Evolutionary conservation across 2,329 filamentous ascomycete genomes (phyloP), one percentile per base, ranked within the genome.

Genomic region (Pezicula radicicola): DNA sequence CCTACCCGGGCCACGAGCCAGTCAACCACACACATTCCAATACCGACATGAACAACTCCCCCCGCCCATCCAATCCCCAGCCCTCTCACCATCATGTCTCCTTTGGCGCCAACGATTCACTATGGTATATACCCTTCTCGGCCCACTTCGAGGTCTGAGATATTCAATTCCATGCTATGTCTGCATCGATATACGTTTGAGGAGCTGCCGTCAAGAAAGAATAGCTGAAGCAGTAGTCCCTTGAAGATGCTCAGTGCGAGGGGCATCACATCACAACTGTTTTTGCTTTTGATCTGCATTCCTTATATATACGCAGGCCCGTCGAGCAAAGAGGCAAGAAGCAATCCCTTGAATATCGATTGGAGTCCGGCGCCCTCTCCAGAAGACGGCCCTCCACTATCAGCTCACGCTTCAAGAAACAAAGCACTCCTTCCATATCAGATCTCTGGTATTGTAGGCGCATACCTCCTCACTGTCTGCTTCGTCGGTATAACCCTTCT

Each of bases 361-460:
- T 76, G 75, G 58, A 72, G 72, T 57, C 81, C 81, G 45, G 78
- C 83, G 33, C 82, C 83, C 40, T 69, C 81, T 48, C 76, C 82
- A 51, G 77, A 83, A 68, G 73, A 84, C 70, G 82, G 81, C 7
- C 80, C 85, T 52, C 74, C 80, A 8, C 67, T 84, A 42, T 84
- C 84, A 39, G 75, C 76, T 50, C 70, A 77, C 61, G 81, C 85
- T 36, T 68, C 83, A 46, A 75, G 83, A 61, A 77, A 91, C 66
- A 73, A 74, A 57, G 71, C 78, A 16, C 83, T 87, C 51, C 81
- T 97, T 19, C 90, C 91, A 16, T 85, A 84, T 53, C 87, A 97
- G 70, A 85, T 97, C 60, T 87, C 88, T 57, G 90, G 86, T 59
- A 88, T 97, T 54, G 79, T 93, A 53, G 91, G 86, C 55, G 86